Evolutionary conservation across 2,329 filamentous ascomycete species (phyloP).

Genomic region (Exophiala sp.): DNA sequence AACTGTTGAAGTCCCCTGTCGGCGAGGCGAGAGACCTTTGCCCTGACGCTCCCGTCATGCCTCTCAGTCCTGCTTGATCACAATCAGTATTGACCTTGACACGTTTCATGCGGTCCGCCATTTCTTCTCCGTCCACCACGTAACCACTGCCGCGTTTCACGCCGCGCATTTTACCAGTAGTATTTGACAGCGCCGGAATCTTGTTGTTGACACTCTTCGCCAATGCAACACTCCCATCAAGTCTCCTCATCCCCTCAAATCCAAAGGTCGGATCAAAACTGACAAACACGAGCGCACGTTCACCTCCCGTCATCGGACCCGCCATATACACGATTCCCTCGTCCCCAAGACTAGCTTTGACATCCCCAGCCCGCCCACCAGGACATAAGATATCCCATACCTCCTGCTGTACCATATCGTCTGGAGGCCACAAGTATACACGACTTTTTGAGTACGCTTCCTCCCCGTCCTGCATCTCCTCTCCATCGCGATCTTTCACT

Average conservation of each 20-base stretch:
- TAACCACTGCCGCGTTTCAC: no score
- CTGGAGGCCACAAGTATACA: slow-evolving; percentile 41
- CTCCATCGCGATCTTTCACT: slow-evolving; percentile 29
- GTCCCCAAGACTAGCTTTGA: slow-evolving; percentile 39
- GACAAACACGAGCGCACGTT: slow-evolving; percentile 37
- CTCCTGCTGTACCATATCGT: slow-evolving; percentile 34
- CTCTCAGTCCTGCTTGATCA: no score
- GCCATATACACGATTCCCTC: slow-evolving; percentile 41
- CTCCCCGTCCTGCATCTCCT: slow-evolving; percentile 35
- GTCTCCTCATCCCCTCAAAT: slow-evolving; percentile 29
- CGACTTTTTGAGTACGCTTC: slow-evolving; percentile 39
- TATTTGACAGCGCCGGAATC: no score
- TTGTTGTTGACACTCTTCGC: no score
- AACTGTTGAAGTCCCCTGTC: no score
- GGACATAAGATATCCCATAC: slow-evolving; percentile 41
- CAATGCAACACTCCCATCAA: slow-evolving; percentile 2
- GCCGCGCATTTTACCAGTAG: no score
- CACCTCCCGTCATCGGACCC: slow-evolving; percentile 25
- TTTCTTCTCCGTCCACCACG: no score
- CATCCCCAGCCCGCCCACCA: slow-evolving; percentile 31
- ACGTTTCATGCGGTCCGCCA: no score
- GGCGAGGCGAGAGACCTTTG: no score
- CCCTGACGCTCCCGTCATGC: no score
- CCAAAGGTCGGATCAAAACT: slow-evolving; percentile 39
- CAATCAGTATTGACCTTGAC: no score